Base-by-base conservation (phyloP, 768 basidiomycete genomes). In the Rhodotorula babjevae region DNA sequence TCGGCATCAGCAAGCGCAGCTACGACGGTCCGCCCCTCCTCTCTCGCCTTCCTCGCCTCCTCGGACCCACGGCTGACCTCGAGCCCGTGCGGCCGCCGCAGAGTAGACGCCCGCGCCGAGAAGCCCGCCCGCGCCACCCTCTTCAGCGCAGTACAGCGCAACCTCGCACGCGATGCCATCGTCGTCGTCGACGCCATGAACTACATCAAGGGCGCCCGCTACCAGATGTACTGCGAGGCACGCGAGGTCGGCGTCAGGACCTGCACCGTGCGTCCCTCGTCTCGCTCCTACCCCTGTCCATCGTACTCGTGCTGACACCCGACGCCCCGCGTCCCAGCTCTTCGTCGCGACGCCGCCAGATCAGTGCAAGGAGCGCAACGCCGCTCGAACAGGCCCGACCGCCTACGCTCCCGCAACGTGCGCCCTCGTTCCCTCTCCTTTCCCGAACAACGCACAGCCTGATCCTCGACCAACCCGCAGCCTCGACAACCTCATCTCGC, bases 141-240 rank as follows among this genome's bases (percentile, higher is more conserved):
- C 31, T 92, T 95, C 80, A 87, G 93, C 1, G 87, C 91, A 1
- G 83, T 93, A 63, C 91, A 89, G 76, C 85, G 96, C 21, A 84
- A 86, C 47, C 84, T 99, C 74, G 84, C 85, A 33, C 80, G 82
- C 49, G 87, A 91, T 77, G 90, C 87, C 0, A 87, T 97, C 77
- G 85, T 96, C 69, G 90, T 99, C 76, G 85, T 93, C 72, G 96
- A 99, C 79, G 87, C 89, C 23, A 85, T 90, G 76, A 98, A 98
- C 79, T 97, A 99, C 82, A 98, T 98, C 85, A 98, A 99, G 80
- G 95, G 95, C 19, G 96, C 93, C 80, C 88, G 96, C 44, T 99
- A 99, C 81, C 96, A 99, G 81, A 88, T 99, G 83, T 96, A 97
- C 80, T 97, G 95, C 79, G 91, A 92, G 1, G 94, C 93, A 10